Evolutionary conservation across 106 monocot species (phyloP).

Genomic region (Phalaenopsis equestris): DNA sequence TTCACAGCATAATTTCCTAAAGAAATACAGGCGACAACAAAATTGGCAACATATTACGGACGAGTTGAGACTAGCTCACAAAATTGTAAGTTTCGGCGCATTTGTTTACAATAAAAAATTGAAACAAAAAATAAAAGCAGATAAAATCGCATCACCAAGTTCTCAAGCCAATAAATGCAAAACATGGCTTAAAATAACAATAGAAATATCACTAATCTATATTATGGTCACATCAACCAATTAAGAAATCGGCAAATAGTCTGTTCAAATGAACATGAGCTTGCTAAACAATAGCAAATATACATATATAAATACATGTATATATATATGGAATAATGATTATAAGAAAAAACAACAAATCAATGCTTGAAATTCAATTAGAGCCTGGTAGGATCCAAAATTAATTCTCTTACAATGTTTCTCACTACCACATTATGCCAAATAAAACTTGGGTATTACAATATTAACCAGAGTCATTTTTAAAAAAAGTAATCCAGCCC

Average conservation of each 20-base stretch:
- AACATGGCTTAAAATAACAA: not conserved
- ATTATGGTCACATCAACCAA: conserved; percentile 1
- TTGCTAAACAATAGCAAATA: not conserved
- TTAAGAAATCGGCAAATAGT: not conserved
- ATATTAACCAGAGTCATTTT: not conserved
- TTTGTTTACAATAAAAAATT: not conserved
- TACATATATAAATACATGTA: not conserved
- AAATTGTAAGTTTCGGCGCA: not conserved
- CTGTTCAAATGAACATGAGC: not conserved
- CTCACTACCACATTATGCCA: not conserved
- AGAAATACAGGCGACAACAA: conserved; percentile 9
- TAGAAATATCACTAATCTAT: not conserved
- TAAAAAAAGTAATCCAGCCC: not conserved
- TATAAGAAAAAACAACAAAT: not conserved
- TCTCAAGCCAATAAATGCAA: not conserved
- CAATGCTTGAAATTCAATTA: not conserved
- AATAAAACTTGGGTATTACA: not conserved
- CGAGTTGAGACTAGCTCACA: not conserved
- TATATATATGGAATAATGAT: not conserved
- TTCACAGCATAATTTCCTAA: conserved; percentile 74
- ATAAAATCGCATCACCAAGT: not conserved
- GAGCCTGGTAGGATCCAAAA: not conserved
- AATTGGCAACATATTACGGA: not conserved
- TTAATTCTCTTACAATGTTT: not conserved
- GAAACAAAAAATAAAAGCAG: not conserved